Evolutionary conservation across 495 filamentous ascomycete species (phyloP).

Genomic region (Letharia lupina): DNA sequence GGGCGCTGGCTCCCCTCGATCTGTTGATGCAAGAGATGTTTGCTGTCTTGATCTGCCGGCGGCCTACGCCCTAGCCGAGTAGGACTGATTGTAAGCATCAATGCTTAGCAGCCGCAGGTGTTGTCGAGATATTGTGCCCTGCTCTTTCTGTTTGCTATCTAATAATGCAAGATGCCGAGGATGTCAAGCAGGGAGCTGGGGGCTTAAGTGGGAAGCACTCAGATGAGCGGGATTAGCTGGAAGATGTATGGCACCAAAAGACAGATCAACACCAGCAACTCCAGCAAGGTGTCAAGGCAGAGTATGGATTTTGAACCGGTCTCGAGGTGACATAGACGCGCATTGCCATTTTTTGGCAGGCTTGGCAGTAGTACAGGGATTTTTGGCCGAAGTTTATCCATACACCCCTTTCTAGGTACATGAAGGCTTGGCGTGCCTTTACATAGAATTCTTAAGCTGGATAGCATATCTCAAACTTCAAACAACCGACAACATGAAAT

Average conservation of each 20-base stretch:
- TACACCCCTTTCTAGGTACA: too few relatives aligned
- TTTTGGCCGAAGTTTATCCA: too few relatives aligned
- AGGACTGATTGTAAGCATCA: slow-evolving; percentile 4
- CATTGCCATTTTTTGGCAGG: too few relatives aligned
- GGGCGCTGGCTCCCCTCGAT: not conserved
- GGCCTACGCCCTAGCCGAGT: not conserved
- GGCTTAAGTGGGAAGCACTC: not conserved
- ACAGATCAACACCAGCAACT: slow-evolving; percentile 10
- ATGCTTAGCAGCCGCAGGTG: not conserved
- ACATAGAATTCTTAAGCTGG: too few relatives aligned
- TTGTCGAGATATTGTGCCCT: not conserved
- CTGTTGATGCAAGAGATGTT: not conserved
- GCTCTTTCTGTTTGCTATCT: slow-evolving; percentile 9
- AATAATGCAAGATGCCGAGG: slow-evolving; percentile 9
- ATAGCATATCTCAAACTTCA: too few relatives aligned
- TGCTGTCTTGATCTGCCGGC: slow-evolving; percentile 2
- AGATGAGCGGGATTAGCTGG: not conserved
- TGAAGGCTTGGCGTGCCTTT: too few relatives aligned
- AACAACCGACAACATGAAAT: too few relatives aligned
- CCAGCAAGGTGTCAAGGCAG: slow-evolving; percentile 14
- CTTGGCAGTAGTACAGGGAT: too few relatives aligned
- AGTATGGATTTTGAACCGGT: not conserved
- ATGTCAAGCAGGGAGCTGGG: slow-evolving; percentile 7
- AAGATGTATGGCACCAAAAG: not conserved
- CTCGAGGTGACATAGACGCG: not conserved